These are phyloP conservation scores for Triangularia verruculosa DNA, from an alignment of 2,329 filamentous ascomycete species.

Conservation along the genomic window DNA sequence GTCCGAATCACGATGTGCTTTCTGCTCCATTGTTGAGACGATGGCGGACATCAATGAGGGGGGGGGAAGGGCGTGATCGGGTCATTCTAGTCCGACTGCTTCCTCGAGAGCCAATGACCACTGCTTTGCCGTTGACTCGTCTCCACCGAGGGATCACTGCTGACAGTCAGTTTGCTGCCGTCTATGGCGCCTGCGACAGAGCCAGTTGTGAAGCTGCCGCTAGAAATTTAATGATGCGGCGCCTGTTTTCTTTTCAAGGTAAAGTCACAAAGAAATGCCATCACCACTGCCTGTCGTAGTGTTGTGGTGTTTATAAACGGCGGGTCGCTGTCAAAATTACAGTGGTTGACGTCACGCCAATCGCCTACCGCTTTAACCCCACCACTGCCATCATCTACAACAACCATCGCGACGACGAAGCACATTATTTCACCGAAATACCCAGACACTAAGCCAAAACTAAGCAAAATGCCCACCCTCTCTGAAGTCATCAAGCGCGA, in stretches of 20 bases:
- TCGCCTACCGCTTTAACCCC: not conserved
- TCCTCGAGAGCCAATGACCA: not conserved
- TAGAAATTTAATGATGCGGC: too few relatives aligned
- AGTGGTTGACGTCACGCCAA: constrained; percentile 11
- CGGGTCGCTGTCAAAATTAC: not conserved
- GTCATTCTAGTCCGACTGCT: not conserved
- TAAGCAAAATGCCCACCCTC: constrained; percentile 23
- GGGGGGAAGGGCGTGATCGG: not conserved
- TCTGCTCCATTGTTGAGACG: not conserved
- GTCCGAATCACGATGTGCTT: not conserved
- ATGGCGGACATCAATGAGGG: not conserved
- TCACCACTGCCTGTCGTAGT: not conserved
- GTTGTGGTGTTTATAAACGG: not conserved
- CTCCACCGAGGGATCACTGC: not conserved
- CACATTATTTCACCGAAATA: too few relatives aligned
- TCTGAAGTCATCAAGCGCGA: constrained; percentile 25
- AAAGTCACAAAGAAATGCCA: too few relatives aligned
- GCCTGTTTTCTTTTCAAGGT: too few relatives aligned
- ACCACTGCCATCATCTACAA: not conserved
- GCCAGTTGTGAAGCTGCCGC: too few relatives aligned
- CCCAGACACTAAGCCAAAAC: not conserved
- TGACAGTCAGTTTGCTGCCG: too few relatives aligned
- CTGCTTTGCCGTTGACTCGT: not conserved
- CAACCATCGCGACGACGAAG: not conserved
- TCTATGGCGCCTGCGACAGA: too few relatives aligned